Percentiles rank a stretch among this genome's conserved stretches.
Evolutionary conservation across 1,284 basidiomycete species (phyloP).

Genomic region (Phenoliferia sp.): DNA sequence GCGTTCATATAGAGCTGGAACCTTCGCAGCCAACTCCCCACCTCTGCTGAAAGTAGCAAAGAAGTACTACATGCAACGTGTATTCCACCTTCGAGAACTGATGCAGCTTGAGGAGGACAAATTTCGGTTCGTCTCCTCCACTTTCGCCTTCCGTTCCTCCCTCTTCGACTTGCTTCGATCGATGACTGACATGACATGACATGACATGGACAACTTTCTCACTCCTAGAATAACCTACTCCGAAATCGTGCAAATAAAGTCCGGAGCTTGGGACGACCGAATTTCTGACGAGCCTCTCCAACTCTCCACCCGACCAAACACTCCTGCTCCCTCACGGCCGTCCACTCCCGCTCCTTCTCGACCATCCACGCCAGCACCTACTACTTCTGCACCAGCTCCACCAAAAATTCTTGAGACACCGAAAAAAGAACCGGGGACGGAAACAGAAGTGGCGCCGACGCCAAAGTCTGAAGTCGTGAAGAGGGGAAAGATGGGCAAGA

Average conservation of each 20-base stretch:
- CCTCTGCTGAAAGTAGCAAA: conserved; percentile 25
- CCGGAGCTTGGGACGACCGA: no score
- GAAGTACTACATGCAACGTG: conserved; percentile 30
- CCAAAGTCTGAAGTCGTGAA: no score
- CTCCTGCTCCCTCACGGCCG: no score
- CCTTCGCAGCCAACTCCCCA: background rate
- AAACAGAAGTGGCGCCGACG: background rate
- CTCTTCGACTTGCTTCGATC: background rate
- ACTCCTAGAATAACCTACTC: background rate
- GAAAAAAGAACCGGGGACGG: conserved; percentile 20
- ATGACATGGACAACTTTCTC: background rate
- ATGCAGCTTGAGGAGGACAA: conserved; percentile 25
- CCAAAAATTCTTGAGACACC: conserved; percentile 25
- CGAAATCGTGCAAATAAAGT: no score
- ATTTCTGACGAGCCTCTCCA: no score
- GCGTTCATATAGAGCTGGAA: background rate
- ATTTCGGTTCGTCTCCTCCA: conserved; percentile 17
- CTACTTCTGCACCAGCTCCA: no score
- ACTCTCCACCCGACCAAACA: background rate
- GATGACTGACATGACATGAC: background rate
- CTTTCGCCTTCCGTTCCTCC: no score
- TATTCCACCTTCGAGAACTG: conserved; percentile 17
- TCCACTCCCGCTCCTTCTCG: background rate
- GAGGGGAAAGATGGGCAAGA: background rate
- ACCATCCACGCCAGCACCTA: conserved; percentile 14